phyloP scores from a whole-genome alignment of 768 basidiomycete species.

The Pulveroboletus sp. region DNA sequence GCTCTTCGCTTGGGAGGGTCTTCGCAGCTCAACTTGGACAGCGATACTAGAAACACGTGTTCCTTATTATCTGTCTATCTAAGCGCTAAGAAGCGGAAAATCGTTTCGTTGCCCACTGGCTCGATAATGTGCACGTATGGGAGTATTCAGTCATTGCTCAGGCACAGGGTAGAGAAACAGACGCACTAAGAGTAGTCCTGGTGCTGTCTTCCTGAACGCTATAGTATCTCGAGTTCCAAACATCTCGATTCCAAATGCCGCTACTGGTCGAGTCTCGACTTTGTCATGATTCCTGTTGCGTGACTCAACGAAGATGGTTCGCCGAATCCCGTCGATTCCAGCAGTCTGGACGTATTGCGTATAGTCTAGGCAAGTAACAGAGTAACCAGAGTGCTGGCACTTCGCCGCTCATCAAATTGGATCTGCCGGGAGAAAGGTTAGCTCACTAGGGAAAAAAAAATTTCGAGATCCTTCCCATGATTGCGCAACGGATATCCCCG shows the following conservation, averaged over 20 bases:
- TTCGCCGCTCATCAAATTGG: slow-evolving; percentile 1
- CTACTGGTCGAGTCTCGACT: not conserved
- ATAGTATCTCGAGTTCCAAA: not conserved
- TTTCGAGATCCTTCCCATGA: not conserved
- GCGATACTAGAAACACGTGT: not conserved
- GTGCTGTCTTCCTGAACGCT: not conserved
- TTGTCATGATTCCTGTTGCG: not conserved
- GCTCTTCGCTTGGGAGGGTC: not conserved
- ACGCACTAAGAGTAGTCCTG: not conserved
- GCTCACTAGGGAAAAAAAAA: not conserved
- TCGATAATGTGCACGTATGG: not conserved
- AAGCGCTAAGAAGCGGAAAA: not conserved
- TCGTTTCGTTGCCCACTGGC: not conserved
- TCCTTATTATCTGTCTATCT: not conserved
- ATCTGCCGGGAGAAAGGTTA: slow-evolving; percentile 6
- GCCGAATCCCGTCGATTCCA: not conserved
- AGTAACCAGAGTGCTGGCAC: not conserved
- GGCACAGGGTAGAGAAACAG: not conserved
- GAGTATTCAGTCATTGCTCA: not conserved
- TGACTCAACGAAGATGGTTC: not conserved
- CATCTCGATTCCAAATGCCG: not conserved
- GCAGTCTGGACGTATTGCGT: not conserved
- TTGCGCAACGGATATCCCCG: not conserved
- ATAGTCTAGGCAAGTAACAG: not conserved
- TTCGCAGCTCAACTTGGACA: not conserved